Evolutionary conservation across 2,329 filamentous ascomycete genomes (phyloP), one percentile per base, ranked within the genome.

Genomic region (Fusarium mexicanum): DNA sequence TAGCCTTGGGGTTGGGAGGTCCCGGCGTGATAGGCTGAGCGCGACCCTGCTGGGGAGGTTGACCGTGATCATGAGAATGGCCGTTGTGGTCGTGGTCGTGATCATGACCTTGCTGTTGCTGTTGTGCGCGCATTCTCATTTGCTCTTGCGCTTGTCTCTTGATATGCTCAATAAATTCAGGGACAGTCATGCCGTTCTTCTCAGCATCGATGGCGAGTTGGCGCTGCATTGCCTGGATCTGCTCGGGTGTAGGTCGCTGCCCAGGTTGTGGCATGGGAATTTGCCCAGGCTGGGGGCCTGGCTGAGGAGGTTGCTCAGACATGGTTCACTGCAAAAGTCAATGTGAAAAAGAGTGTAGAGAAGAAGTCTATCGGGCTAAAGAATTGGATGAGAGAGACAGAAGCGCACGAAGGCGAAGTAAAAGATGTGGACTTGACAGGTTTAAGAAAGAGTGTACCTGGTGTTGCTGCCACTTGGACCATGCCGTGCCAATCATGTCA

Each of bases 1-100:
- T 85, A 26, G 95, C 95, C 79, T 95, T 91, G 44, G 96, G 96
- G 78, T 97, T 96, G 10, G 96, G 94, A 31, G 96, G 94, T 3
- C 93, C 93, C 8, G 92, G 92, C 24, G 88, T 86, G 71, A 95
- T 94, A 43, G 92, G 91, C 79, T 93, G 91, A 29, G 87, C 85
- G 78, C 91, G 88, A 55, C 86, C 86, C 60, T 75, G 71, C 33
- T 73, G 72, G 24, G 80, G 79, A 48, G 78, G 61, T 75, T 80
- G 69, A 26, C 33, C 60, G 54, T 78, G 79, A 51, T 66, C 78
- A 46, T 72, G 72, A 35, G 41, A 50, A 51, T 59, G 55, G 13
- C 64, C 78, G 43, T 60, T 35, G 46, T 60, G 41, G 16, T 60
- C 43, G 24, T 59, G 57, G 24, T 53, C 66, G 55, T 76, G 78